Evolutionary conservation across 176 grass and related monocot genomes (phyloP).

Genomic region (Carex scoparia): DNA sequence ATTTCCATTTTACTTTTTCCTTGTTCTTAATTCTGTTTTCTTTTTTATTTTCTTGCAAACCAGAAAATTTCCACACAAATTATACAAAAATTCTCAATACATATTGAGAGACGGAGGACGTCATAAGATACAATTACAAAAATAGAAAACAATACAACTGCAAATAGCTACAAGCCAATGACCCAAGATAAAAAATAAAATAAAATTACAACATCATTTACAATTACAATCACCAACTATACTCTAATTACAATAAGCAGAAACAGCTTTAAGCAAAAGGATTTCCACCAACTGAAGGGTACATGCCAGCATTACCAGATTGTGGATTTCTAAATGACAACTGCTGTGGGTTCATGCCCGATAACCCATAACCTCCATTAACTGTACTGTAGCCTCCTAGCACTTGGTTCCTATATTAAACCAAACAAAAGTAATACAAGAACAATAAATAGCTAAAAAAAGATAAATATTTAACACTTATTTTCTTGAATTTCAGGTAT

Average conservation of each 20-base stretch:
- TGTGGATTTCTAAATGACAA: conserved; percentile 30
- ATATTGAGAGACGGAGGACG: too few species aligned
- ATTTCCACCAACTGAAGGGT: conserved; percentile 42
- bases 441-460: too few species aligned
- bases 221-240: background rate
- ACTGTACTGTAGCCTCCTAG: conserved; percentile 22
- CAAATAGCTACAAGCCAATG: background rate
- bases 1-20: too few species aligned
- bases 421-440: background rate
- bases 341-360: conserved; percentile 25
- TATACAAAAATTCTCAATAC: too few species aligned
- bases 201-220: background rate
- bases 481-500: background rate
- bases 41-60: too few species aligned
- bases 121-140: background rate
- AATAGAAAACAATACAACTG: background rate
- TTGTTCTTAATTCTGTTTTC: too few species aligned
- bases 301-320: conserved; percentile 16
- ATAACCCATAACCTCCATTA: conserved; percentile 24
- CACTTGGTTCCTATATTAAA: conserved; percentile 35
- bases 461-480: background rate
- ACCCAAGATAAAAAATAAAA: background rate
- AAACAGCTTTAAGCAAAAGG: conserved; percentile 39
- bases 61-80: too few species aligned
- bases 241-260: background rate